Conservation (phyloP, 2,329 filamentous ascomycete genomes). For the Sporothrix pallida region DNA sequence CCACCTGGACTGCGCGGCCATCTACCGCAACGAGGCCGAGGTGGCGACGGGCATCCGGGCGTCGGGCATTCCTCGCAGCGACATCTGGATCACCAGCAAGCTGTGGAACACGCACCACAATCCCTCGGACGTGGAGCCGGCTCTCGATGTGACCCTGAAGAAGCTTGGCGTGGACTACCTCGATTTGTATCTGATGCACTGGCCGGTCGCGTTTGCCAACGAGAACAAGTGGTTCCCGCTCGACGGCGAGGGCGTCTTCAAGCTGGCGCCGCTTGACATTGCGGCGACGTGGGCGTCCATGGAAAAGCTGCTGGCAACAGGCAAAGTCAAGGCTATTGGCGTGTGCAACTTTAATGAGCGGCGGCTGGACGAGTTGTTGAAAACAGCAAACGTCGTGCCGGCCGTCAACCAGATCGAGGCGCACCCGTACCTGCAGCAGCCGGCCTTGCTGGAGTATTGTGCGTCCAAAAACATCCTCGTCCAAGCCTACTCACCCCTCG, state of each 20-base stretch:
- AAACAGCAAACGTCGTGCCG: neutral
- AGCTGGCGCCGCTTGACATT: neutral
- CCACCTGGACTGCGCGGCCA: constrained; percentile 36
- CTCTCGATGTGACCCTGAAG: constrained; percentile 54
- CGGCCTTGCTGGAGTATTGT: neutral
- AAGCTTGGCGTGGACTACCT: constrained; percentile 59
- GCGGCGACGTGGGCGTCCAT: neutral
- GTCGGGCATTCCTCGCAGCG: constrained; percentile 33
- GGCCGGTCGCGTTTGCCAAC: constrained; percentile 34
- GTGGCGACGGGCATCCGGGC: constrained; percentile 35
- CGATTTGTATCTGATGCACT: constrained; percentile 59
- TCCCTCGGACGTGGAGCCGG: constrained; percentile 53
- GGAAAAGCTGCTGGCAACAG: neutral
- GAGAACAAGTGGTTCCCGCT: neutral
- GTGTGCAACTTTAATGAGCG: neutral
- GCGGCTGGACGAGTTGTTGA: neutral
- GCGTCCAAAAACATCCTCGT: neutral
- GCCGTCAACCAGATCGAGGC: neutral
- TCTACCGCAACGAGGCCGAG: constrained; percentile 37
- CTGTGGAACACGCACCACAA: constrained; percentile 60
- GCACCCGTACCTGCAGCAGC: neutral
- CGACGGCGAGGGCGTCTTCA: neutral
- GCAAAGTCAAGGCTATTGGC: neutral
- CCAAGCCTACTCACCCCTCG: neutral
- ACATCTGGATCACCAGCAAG: constrained; percentile 37